A percentile compares a stretch with the other conserved stretches of the same genome.
These are phyloP conservation scores for Mortierella sp. DNA, from an alignment of 371 early-diverging fungal genomes.

Conservation along the genomic window DNA sequence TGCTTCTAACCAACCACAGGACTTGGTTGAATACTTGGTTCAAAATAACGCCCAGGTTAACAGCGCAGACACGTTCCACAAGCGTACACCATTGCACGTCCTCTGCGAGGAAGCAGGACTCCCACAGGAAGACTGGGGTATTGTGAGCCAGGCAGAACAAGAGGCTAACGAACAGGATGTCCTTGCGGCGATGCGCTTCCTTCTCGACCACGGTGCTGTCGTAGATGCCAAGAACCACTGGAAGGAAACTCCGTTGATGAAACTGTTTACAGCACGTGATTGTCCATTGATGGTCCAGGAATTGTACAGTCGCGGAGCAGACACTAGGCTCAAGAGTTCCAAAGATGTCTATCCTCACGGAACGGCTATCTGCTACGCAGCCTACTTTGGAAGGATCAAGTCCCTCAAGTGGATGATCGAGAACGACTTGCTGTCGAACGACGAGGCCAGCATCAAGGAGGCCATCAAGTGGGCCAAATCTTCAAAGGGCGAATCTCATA, in stretches of 20 bases:
- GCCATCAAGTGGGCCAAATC: slow-evolving; percentile 56
- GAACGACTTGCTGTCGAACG: slow-evolving; percentile 49
- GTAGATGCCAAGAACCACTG: slow-evolving; percentile 57
- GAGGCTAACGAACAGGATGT: slow-evolving; percentile 54
- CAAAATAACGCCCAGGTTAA: slow-evolving; percentile 42
- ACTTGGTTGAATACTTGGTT: slow-evolving; percentile 50
- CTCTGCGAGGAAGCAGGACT: slow-evolving; percentile 50
- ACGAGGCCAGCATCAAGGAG: slow-evolving; percentile 49
- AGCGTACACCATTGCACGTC: slow-evolving; percentile 46
- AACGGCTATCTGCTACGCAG: slow-evolving; percentile 46
- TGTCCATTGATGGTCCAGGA: slow-evolving; percentile 56
- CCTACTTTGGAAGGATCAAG: slow-evolving; percentile 48
- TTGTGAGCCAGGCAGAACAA: slow-evolving; percentile 27
- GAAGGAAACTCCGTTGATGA: slow-evolving; percentile 56
- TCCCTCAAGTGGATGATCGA: slow-evolving; percentile 56
- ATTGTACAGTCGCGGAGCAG: slow-evolving; percentile 50
- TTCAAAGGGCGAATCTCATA: slow-evolving; percentile 34
- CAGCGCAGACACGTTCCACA: slow-evolving; percentile 32
- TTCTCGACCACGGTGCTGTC: slow-evolving; percentile 37
- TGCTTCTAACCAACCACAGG: slow-evolving; percentile 43
- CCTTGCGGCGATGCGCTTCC: slow-evolving; percentile 51
- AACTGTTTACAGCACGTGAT: slow-evolving; percentile 42
- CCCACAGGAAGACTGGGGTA: slow-evolving; percentile 41
- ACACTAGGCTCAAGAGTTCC: slow-evolving; percentile 51
- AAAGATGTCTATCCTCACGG: slow-evolving; percentile 55